Base-by-base conservation (phyloP, 306 rosid species). In the Trifolium fragiferum region DNA sequence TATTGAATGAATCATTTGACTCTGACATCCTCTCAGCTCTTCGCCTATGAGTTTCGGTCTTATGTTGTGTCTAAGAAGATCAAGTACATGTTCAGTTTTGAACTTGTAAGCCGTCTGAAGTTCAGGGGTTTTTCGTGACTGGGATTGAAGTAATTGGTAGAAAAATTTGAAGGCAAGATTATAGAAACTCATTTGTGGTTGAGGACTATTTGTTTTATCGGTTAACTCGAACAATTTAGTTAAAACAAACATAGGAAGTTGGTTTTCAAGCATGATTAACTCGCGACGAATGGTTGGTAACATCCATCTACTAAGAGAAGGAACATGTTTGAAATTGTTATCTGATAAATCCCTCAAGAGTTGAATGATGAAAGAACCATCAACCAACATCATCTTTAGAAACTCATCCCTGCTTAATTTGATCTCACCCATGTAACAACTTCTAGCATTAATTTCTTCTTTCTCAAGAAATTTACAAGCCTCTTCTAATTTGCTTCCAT, bases 191-290 rank as follows among this genome's bases (percentile, higher is more conserved):
- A 5, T 27, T 0, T 7, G 2, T 18, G 19, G 15, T 15, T 23
- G 1, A 2, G 16, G 14, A 27, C 16, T 37, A 15, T 43, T 15
- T 18, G 19, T 43, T 4, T 11, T 38, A 13, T 51, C n/a, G 61
- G 86, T 73, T 6, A 76, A 44, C n/a, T 66, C 46, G n/a, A 81
- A 87, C 11, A 86, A 4, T 35, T 74, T n/a, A 5, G 32, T 1
- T 35, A 86, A 14, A 60, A 84, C 83, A 76, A 76, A 81, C 35
- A 84, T 16, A 0, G 88, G 86, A 58, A 87, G 61, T 69, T 87
- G 88, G 46, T 87, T 87, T 77, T 87, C 86, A 8, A 87, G 83
- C 86, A 78, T 84, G 16, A 86, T 79, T 40, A 84, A 27, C 27
- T 84, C 88, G 0, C 74, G 62, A 1, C 84, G 75, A 21, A 84